phyloP scores from a whole-genome alignment of 2,329 filamentous ascomycete species.

The Zymoseptoria brevis region DNA sequence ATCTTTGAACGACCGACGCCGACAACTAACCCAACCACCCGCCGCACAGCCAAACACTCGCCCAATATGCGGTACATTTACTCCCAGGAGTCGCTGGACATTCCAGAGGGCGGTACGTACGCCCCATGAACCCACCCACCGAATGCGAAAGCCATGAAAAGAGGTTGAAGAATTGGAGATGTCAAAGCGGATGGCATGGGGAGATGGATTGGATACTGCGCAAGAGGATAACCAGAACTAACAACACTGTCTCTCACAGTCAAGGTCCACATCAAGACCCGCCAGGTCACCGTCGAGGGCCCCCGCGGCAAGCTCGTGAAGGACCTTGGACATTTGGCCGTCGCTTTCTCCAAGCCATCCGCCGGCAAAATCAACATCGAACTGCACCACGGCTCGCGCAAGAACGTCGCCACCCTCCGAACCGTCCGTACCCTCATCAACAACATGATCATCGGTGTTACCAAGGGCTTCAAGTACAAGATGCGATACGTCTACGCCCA shows the following conservation, averaged over 20 bases:
- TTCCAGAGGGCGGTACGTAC: conserved; percentile 91
- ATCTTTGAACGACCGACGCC: neutral
- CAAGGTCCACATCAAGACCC: conserved; percentile 95
- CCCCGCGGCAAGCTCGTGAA: conserved; percentile 95
- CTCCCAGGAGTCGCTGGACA: conserved; percentile 88
- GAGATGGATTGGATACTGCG: neutral
- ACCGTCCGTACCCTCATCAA: conserved; percentile 97
- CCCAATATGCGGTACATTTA: conserved; percentile 99
- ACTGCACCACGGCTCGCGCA: conserved; percentile 96
- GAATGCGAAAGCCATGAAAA: neutral
- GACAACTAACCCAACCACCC: conserved; percentile 7
- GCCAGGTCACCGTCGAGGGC: conserved; percentile 93
- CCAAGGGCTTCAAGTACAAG: conserved; percentile 99
- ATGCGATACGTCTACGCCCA: conserved; percentile 99
- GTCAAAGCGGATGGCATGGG: neutral
- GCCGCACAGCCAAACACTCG: conserved; percentile 8
- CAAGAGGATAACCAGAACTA: conserved; percentile 8
- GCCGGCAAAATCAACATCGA: conserved; percentile 88
- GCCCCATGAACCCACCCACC: conserved; percentile 6
- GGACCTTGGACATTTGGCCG: conserved; percentile 91
- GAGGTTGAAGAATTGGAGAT: neutral
- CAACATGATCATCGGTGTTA: conserved; percentile 97
- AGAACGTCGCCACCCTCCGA: conserved; percentile 95
- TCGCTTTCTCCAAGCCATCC: conserved; percentile 86
- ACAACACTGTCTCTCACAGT: conserved; percentile 49